Evolutionary conservation across 495 filamentous ascomycete genomes (phyloP), one percentile per base, ranked within the genome.

Genomic region (Aspergillus indologenus): DNA sequence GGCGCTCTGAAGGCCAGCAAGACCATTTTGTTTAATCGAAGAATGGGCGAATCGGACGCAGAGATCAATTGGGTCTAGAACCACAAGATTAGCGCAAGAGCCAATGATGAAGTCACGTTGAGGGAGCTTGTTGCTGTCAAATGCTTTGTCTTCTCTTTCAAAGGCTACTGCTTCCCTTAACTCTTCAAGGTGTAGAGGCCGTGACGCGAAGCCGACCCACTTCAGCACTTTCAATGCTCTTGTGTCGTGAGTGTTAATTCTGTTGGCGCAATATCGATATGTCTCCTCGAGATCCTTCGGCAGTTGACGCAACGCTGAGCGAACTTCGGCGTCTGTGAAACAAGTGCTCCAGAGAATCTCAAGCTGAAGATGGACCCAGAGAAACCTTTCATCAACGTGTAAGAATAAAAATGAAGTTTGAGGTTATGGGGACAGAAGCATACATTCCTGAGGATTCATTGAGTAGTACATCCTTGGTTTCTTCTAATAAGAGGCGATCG

Each of bases 111-210:
- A 58, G 20, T 68, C 60, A 18, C 20, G 53, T 21, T 57, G 18
- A 9, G 71, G 72, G 9, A 70, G 60, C 43, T 62, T 66, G 9
- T 59, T 54, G 3, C 44, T 15, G 24, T 63, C 48, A 70, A 69
- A 76, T 0, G 3, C 23, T 2, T 4, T 53, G 20, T 76, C 72
- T n/a, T 56, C 18, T 1, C 51, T 0, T 18, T 59, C 65, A 62
- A 73, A 69, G 1, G 65, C 64, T n/a, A 70, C 57, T 1, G 70
- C 72, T 46, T 76, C 74, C 59, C 55, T 59, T 17, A 76, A 58
- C 60, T 76, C 72, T 19, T 69, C 69, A 17, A 75, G 45, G 19
- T 65, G 61, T 22, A 75, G 65, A 9, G 70, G 71, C 1, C 61
- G 61, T 3, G 45, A 53, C 2, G 69, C 66, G 54, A 65, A 70